These are phyloP conservation scores for Earliella scabrosa DNA, from an alignment of 1,284 basidiomycete genomes.

Conservation along the genomic window DNA sequence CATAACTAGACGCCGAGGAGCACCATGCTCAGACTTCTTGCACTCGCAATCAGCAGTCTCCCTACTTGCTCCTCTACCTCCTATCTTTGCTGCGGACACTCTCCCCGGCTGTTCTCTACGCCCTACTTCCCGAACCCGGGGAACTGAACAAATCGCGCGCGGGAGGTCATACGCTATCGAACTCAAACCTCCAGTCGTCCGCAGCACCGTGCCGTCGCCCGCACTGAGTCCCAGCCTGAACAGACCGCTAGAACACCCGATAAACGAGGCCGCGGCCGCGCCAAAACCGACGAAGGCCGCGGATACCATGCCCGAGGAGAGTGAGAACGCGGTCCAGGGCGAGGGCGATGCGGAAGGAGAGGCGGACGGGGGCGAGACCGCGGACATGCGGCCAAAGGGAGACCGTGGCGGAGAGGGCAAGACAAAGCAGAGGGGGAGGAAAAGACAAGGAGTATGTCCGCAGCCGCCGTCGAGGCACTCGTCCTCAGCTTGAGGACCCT, in stretches of 20 bases:
- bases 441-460: conserved; percentile 21
- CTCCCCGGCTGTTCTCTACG: neutral
- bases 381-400: conserved; percentile 4
- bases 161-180: conserved; percentile 7
- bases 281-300: conserved; percentile 19
- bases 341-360: no score
- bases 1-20: neutral
- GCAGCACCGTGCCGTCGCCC: neutral
- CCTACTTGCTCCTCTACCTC: neutral
- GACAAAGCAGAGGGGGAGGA: conserved; percentile 22
- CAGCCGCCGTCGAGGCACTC: conserved; percentile 34
- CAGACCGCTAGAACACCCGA: conserved; percentile 11
- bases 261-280: neutral
- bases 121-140: neutral
- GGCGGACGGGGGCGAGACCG: neutral
- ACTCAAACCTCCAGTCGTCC: neutral
- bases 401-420: conserved; percentile 10
- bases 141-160: neutral
- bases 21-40: conserved; percentile 18
- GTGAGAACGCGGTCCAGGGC: neutral
- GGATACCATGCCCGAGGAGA: neutral
- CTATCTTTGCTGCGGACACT: neutral
- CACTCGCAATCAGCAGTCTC: conserved; percentile 9
- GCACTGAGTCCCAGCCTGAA: conserved; percentile 13
- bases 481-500: conserved; percentile 35